Base-by-base conservation (phyloP, 805 yeast genomes). In the Crinitomyces ghanaensis region DNA sequence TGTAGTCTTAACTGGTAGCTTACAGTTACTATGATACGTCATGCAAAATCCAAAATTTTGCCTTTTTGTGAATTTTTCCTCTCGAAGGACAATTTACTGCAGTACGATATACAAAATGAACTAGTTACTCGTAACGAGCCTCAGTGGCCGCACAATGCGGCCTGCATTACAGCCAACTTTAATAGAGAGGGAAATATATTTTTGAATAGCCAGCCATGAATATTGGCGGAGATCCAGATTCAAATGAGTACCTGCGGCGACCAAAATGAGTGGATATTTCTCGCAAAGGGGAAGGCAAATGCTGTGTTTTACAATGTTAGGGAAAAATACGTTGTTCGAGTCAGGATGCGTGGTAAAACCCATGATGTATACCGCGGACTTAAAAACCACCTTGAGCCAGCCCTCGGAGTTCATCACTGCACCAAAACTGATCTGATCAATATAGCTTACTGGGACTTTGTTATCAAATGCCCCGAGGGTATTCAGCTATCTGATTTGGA, bases 261-360 rank as follows among this genome's bases (percentile, higher is more conserved):
- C 24, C n/a, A 21, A 21, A 21, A 21, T 21, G 31, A 28, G 3
- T 70, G 76, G 76, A 38, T 28, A 12, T 65, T 58, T 41, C 64
- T 60, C 40, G 66, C 67, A 7, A 59, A 60, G 36, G 75, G 76
- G 3, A 62, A 59, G 35, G 76, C 75, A 28, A 70, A 70, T 42
- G 51, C 64, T 6, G 48, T 70, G 8, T 65, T 59, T 43, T 45
- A 50, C 25, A 66, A 67, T 39, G 41, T 39, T 2, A 70, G 71
- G 2, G 24, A 40, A 13, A 50, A 54, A 36, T 58, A 50, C n/a
- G 42, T 44, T 11, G 44, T 48, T 25, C 56, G 31, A 46, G 60
- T 51, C 41, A 53, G 43, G 46, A 50, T 50, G 27, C 41, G 55
- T 49, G 56, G 50, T 50, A 57, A 42, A 50, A 52, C 37, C 51